Percentiles rank a stretch among this genome's conserved stretches.
These are phyloP conservation scores for Trifolium repens DNA, from an alignment of 306 rosid species.

Conservation along the genomic window DNA sequence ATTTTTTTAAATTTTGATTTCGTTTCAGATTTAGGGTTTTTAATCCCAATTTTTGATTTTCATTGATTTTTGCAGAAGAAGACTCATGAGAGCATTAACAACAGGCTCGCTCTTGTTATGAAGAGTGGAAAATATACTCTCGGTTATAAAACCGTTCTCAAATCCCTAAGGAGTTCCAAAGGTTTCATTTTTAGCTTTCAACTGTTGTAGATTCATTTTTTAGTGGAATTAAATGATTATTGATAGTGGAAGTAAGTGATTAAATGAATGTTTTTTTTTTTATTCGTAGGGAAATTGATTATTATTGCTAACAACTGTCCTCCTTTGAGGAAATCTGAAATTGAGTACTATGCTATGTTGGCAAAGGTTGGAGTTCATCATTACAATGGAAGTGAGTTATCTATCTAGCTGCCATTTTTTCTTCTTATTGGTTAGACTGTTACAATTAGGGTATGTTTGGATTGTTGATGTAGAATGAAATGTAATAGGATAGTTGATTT, in stretches of 20 bases:
- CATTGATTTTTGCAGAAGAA: conserved; percentile 56
- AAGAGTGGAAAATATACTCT: conserved; percentile 84
- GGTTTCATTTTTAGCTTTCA: conserved; percentile 38
- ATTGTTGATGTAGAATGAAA: not conserved
- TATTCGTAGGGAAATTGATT: conserved; percentile 61
- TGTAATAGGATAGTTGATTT: not conserved
- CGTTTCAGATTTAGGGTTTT: conserved; percentile 1
- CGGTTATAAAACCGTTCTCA: conserved; percentile 81
- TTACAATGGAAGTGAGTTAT: conserved; percentile 77
- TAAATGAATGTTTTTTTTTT: not conserved
- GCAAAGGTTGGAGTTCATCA: conserved; percentile 86
- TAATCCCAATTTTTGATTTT: not conserved
- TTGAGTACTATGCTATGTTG: conserved; percentile 82
- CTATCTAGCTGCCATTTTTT: not conserved
- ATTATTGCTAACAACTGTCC: conserved; percentile 89
- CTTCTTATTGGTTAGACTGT: not conserved
- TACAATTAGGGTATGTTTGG: not conserved
- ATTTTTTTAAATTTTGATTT: not conserved
- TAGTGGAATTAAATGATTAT: no score
- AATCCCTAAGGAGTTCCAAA: conserved; percentile 74
- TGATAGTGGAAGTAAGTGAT: not conserved
- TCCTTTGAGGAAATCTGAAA: conserved; percentile 77
- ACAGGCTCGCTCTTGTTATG: conserved; percentile 90
- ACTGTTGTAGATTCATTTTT: not conserved
- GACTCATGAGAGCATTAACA: conserved; percentile 90